phyloP scores from a whole-genome alignment of 148 eudicot species.

The Cornus florida region DNA sequence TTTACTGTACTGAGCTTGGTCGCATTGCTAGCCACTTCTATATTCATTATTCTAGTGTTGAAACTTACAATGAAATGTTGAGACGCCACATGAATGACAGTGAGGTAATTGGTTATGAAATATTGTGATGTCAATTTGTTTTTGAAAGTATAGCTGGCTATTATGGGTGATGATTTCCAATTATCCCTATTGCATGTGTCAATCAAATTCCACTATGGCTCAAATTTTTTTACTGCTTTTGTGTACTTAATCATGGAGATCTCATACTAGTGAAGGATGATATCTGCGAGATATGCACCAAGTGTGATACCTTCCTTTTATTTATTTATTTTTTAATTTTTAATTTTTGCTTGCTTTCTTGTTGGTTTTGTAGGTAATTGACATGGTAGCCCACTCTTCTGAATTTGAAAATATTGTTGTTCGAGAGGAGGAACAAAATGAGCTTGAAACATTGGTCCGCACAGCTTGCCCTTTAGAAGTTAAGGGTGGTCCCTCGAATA shows the following conservation, averaged over 20 bases:
- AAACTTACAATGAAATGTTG: slow-evolving; percentile 96
- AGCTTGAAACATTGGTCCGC: slow-evolving; percentile 76
- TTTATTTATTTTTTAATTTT: not conserved
- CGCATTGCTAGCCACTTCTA: slow-evolving; percentile 99
- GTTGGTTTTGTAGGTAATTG: slow-evolving; percentile 60
- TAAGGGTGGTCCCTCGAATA: slow-evolving; percentile 91
- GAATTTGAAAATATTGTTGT: slow-evolving; percentile 97
- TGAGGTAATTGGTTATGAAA: slow-evolving; percentile 51
- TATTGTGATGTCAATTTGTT: not conserved
- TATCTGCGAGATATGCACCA: not conserved
- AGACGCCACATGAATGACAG: slow-evolving; percentile 95
- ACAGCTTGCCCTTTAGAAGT: slow-evolving; percentile 78
- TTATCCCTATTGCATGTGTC: not conserved
- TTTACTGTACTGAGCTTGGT: slow-evolving; percentile 98
- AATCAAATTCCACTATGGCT: not conserved
- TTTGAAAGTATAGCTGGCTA: not conserved
- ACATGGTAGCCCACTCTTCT: slow-evolving; percentile 99
- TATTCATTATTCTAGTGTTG: slow-evolving; percentile 97
- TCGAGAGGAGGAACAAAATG: slow-evolving; percentile 95
- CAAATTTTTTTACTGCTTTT: not conserved
- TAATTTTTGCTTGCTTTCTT: not conserved
- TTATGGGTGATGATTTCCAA: not conserved
- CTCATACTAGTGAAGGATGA: not conserved
- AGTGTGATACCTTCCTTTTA: not conserved
- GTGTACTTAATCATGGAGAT: not conserved